Base-by-base conservation (phyloP, 2,329 filamentous ascomycete genomes). In the Cladosporium colombiae region DNA sequence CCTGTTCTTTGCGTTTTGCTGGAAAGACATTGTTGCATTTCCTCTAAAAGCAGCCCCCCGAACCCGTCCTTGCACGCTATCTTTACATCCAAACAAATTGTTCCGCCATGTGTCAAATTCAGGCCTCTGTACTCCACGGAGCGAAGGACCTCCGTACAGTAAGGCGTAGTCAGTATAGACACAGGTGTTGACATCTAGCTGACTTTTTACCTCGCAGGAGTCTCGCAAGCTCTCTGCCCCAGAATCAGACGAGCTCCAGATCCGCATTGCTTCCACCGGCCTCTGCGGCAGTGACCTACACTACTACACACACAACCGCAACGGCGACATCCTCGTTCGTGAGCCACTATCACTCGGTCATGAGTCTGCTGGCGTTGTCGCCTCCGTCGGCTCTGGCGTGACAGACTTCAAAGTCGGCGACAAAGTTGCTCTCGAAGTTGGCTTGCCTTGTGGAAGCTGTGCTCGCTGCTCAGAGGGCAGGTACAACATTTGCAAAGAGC, bases 381-480 rank as follows among this genome's bases (percentile, higher is more conserved):
- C 92, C 63, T 85, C 86, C 55, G 82, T 91, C 49, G 93, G 92
- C 23, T 87, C 81, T 52, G 69, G 68, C 3, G 71, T 75, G 44
- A 62, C 70, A n/a, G 53, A 66, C 21, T 86, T 96, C 68, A 81
- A 86, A 70, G 75, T 84, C 13, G 93, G 93, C 66, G 93, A 97
- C 80, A 89, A 91, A 72, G 90, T 97, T 23, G 93, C 94, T n/a
- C 83, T 98, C 50, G 94, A 98, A 83, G 94, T 96, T 16, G 94
- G 94, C 60, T 86, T 91, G 62, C 92, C 93, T 0, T 98, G 94
- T 81, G 88, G 91, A 46, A 74, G 76, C 49, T 89, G 86, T 73
- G 76, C 80, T 25, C 78, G 84, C 61, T 89, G 86, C 73, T 77
- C 79, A 52, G 80, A 83, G 65, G 85, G 84, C 61, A 77, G 86